Evolutionary conservation across 2,329 filamentous ascomycete species (phyloP).

Genomic region (Emericellopsis cladophorae): DNA sequence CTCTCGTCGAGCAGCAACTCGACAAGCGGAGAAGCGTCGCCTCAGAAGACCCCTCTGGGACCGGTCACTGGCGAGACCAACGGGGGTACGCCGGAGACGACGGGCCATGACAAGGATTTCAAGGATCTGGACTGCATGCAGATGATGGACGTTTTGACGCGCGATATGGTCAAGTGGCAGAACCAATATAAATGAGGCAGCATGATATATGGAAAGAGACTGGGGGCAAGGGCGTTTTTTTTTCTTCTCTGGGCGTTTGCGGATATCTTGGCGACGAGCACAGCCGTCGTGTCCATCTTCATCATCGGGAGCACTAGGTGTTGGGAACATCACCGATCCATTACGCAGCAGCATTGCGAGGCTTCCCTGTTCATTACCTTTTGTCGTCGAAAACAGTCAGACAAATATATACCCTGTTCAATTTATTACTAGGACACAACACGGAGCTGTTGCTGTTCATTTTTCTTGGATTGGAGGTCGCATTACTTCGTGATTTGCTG

Average conservation of each 20-base stretch:
- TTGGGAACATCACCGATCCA: too few relatives aligned
- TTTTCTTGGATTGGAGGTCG: too few relatives aligned
- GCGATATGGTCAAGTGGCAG: conserved; percentile 77
- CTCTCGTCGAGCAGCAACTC: conserved; percentile 21
- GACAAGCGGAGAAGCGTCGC: conserved; percentile 23
- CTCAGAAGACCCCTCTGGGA: conserved; percentile 18
- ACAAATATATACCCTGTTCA: neutral
- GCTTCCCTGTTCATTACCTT: too few relatives aligned
- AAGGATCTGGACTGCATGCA: conserved; percentile 66
- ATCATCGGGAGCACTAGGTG: too few relatives aligned
- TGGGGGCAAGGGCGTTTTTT: neutral
- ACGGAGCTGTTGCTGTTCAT: neutral
- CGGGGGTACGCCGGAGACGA: neutral
- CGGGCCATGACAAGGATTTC: conserved; percentile 39
- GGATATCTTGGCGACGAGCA: neutral
- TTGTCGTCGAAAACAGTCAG: too few relatives aligned
- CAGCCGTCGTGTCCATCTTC: too few relatives aligned
- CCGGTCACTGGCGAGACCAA: conserved; percentile 21
- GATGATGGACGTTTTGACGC: conserved; percentile 82
- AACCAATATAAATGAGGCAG: conserved; percentile 42
- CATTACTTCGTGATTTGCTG: too few relatives aligned
- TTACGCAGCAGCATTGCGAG: too few relatives aligned
- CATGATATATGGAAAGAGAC: neutral
- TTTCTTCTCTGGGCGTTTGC: neutral
- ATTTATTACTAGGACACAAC: neutral